Evolutionary conservation across 495 filamentous ascomycete species (phyloP).

Genomic region (Hypoxylon lienhwacheense): DNA sequence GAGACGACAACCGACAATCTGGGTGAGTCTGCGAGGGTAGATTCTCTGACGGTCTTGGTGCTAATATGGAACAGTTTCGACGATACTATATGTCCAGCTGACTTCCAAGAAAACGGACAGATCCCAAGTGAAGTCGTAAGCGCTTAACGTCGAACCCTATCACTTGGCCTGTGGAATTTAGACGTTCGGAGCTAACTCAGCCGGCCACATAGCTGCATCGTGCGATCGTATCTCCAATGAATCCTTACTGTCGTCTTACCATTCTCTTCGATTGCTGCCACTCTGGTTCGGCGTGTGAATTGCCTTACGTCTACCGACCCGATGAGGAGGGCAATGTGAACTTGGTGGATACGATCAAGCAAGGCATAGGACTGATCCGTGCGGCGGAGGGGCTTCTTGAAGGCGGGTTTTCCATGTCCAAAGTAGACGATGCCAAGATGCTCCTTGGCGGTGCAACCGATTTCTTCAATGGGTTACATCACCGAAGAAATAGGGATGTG

Average conservation of each 20-base stretch:
- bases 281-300: slow-evolving; percentile 61
- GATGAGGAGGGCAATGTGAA: slow-evolving; percentile 59
- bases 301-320: slow-evolving; percentile 60
- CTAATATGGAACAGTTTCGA: slow-evolving; percentile 48
- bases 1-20: slow-evolving; percentile 46
- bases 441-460: slow-evolving; percentile 57
- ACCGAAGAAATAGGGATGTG: slow-evolving; percentile 41
- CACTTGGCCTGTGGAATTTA: not conserved
- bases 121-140: slow-evolving; percentile 52
- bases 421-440: slow-evolving; percentile 55
- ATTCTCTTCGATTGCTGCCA: slow-evolving; percentile 67
- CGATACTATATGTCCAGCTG: slow-evolving; percentile 60
- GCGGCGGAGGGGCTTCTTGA: slow-evolving; percentile 53
- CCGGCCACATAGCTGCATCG: slow-evolving; percentile 48
- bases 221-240: slow-evolving; percentile 55
- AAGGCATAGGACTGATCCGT: slow-evolving; percentile 51
- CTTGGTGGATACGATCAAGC: slow-evolving; percentile 57
- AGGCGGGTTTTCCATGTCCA: slow-evolving; percentile 54
- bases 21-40: slow-evolving; percentile 39
- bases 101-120: slow-evolving; percentile 55
- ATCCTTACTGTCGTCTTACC: slow-evolving; percentile 54
- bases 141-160: not conserved
- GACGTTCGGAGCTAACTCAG: not conserved
- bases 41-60: not conserved
- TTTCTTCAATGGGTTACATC: slow-evolving; percentile 57